Evolutionary conservation across 352 stramenopile species (phyloP).

Genomic region (Globisporangium nodosum): DNA sequence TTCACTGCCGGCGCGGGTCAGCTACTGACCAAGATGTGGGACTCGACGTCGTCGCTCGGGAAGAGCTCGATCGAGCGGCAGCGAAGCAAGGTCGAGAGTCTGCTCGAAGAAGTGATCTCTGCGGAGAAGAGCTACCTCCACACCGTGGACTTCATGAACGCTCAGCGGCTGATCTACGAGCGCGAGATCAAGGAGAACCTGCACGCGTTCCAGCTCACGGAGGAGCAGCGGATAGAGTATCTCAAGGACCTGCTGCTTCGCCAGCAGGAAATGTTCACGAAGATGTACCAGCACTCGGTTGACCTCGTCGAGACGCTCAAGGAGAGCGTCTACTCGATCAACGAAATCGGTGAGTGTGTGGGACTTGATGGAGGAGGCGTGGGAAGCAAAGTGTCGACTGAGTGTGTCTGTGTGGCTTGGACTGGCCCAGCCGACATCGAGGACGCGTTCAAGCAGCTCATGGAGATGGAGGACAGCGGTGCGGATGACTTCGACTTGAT

Average conservation of each 20-base stretch:
- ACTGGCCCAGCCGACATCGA: constrained; percentile 66
- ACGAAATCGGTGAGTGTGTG: constrained; percentile 55
- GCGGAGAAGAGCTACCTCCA: constrained; percentile 68
- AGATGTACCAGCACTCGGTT: constrained; percentile 36
- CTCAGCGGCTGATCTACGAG: constrained; percentile 57
- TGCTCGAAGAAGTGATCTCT: constrained; percentile 61
- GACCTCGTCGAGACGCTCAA: constrained; percentile 47
- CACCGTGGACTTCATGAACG: constrained; percentile 61
- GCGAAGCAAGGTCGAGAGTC: constrained; percentile 48
- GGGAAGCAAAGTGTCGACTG: not conserved
- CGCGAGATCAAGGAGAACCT: constrained; percentile 74
- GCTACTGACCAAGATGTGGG: constrained; percentile 79
- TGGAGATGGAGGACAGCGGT: constrained; percentile 33
- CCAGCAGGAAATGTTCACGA: constrained; percentile 49
- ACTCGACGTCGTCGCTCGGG: constrained; percentile 62
- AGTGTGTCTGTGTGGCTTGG: not conserved
- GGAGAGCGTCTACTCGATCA: constrained; percentile 37
- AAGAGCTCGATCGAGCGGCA: constrained; percentile 62
- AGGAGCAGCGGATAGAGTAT: constrained; percentile 80
- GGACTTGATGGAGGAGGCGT: not conserved
- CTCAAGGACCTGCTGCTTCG: constrained; percentile 71
- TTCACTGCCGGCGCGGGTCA: constrained; percentile 47
- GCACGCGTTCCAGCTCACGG: constrained; percentile 73
- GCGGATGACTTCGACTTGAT: constrained; percentile 37
- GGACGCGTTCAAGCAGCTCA: constrained; percentile 59